Evolutionary conservation across 2,329 filamentous ascomycete species (phyloP), one percentile per base, ranked within the genome.

Genomic region (Neopestalotiopsis rosae): DNA sequence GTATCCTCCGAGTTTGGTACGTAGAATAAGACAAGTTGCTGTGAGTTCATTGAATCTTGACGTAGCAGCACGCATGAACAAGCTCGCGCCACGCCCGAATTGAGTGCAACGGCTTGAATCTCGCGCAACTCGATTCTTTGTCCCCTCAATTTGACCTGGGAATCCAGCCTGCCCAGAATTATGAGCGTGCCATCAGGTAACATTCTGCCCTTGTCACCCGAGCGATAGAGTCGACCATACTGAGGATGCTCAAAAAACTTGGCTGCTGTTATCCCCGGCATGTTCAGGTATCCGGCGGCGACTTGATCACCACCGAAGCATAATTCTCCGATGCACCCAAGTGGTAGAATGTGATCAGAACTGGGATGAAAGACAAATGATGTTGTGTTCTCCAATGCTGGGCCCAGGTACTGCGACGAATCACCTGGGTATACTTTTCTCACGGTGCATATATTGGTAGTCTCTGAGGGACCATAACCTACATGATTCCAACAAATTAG

Each of bases 241-340:
- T 77, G 70, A 0, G 90, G 85, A 75, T 97, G 92, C 0, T 89
- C 72, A 62, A 95, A 84, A 69, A 97, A 93, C 73, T 91, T 94
- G 13, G 85, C 80, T 0, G 82, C 79, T 0, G 91, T 94, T 56
- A 93, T 80, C 3, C 87, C 84, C 0, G 88, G 85, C 78, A 87
- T 84, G 68, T 91, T 89, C 34, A 96, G 84, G 75, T 79, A 97
- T 1, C 93, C 94, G 52, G 87, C 84, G 57, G 89, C 90, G 5
- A 97, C 89, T 79, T 97, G 94, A 63, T 93, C 89, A 12, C 94
- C 95, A 14, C 94, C 94, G 77, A 97, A 96, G 75, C 93, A 97
- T 6, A 97, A 85, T 77, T 97, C 94, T 12, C 95, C 95, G 17
- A 94, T 83, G 71, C 89, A 92, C 3, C 94, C 94, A 6, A 88